phyloP scores from a whole-genome alignment of 208 protist species.

The Leishmania braziliensis region DNA sequence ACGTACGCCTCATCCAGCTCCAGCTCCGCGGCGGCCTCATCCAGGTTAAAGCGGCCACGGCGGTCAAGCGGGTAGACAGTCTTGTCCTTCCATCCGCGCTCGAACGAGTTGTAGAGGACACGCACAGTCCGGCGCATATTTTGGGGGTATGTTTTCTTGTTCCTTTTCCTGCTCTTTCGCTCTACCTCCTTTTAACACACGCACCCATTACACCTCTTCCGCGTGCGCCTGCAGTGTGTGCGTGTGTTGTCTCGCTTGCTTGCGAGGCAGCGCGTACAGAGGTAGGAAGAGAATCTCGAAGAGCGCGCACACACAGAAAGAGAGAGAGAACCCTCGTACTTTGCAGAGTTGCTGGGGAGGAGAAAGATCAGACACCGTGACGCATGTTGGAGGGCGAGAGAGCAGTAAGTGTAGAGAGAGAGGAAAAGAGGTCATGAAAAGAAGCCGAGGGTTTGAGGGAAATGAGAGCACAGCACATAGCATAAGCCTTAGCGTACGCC shows the following conservation, averaged over 20 bases:
- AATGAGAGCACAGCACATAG: background rate
- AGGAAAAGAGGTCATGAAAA: background rate
- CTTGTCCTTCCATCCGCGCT: conserved; percentile 58
- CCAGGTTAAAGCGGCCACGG: conserved; percentile 83
- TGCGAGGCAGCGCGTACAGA: background rate
- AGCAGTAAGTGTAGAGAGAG: background rate
- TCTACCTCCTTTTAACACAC: background rate
- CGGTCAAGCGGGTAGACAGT: conserved; percentile 58
- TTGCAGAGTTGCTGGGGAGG: background rate
- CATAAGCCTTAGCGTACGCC: background rate
- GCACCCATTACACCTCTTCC: background rate
- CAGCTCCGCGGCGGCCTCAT: conserved; percentile 78
- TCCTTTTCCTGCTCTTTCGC: background rate
- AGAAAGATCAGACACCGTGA: background rate
- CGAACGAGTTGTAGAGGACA: conserved; percentile 44
- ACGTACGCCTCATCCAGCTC: conserved; percentile 79
- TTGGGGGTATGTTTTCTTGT: background rate
- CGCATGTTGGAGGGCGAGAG: background rate
- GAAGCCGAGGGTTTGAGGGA: background rate
- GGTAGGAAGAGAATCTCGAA: background rate
- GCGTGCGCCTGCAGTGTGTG: background rate
- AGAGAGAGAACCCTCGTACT: background rate
- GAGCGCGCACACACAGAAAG: background rate
- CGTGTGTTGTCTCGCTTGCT: background rate
- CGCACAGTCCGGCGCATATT: conserved; percentile 25